Conservation (phyloP, 169 alveolate species). For the Plasmodium inui region DNA sequence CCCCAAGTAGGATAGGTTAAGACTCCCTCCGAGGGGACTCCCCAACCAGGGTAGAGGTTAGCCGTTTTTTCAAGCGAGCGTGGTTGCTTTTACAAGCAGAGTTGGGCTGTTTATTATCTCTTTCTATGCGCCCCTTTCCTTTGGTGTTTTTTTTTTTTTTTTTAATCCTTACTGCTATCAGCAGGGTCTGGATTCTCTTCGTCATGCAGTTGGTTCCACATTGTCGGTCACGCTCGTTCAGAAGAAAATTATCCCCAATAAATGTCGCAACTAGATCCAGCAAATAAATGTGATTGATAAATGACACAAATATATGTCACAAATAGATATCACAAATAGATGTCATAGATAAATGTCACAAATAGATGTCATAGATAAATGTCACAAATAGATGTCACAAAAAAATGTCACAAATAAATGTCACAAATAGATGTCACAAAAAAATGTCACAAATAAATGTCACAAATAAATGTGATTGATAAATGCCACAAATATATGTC, state of each 20-base stretch:
- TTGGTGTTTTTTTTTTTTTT: not conserved
- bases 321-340: too few species aligned
- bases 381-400: too few species aligned
- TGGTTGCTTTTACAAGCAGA: not conserved
- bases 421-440: too few species aligned
- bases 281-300: too few species aligned
- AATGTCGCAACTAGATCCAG: not conserved
- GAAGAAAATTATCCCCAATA: not conserved
- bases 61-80: not conserved
- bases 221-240: not conserved
- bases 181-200: not conserved
- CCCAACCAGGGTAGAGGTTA: not conserved
- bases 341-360: too few species aligned
- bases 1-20: not conserved
- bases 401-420: not conserved
- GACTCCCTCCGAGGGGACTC: not conserved
- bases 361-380: too few species aligned
- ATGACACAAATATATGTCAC: too few species aligned
- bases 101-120: not conserved
- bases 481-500: not conserved
- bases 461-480: not conserved
- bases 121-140: not conserved
- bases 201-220: slow-evolving; percentile 55
- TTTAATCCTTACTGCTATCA: not conserved
- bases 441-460: too few species aligned